Conservation (phyloP, 352 stramenopile species). For the Peronospora tabacina region DNA sequence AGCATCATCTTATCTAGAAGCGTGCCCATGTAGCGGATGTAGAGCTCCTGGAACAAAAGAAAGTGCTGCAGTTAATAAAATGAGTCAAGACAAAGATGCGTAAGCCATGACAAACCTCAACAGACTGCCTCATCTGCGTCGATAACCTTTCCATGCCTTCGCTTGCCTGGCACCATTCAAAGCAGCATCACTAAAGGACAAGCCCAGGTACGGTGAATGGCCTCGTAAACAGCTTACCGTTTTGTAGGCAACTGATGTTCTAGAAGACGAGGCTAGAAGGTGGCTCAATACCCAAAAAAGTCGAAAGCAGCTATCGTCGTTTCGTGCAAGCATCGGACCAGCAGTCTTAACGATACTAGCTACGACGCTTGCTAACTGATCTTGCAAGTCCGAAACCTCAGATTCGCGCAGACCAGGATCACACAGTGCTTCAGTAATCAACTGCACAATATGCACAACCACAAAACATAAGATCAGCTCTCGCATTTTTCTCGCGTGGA, state of each 20-base stretch:
- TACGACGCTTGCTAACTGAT: slow-evolving; percentile 53
- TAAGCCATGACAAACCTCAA: slow-evolving; percentile 36
- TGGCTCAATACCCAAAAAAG: slow-evolving; percentile 79
- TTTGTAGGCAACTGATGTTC: slow-evolving; percentile 44
- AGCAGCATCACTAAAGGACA: neutral
- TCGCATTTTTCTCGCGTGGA: neutral
- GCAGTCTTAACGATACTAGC: slow-evolving; percentile 54
- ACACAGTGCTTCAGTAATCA: slow-evolving; percentile 65
- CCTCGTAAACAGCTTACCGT: slow-evolving; percentile 31
- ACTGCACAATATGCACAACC: slow-evolving; percentile 19
- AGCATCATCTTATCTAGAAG: slow-evolving; percentile 50
- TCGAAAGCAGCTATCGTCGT: slow-evolving; percentile 49
- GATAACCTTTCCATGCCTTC: slow-evolving; percentile 32
- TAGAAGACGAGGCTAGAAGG: slow-evolving; percentile 45
- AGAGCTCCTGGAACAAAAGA: slow-evolving; percentile 36
- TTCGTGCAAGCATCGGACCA: slow-evolving; percentile 28
- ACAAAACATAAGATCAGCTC: slow-evolving; percentile 1
- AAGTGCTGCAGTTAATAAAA: neutral
- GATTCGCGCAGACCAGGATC: slow-evolving; percentile 60
- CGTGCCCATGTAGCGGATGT: slow-evolving; percentile 41
- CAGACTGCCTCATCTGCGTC: slow-evolving; percentile 17
- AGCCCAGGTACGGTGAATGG: neutral
- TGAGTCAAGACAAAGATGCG: neutral
- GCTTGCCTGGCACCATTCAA: slow-evolving; percentile 31
- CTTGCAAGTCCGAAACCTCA: slow-evolving; percentile 56